Base-by-base conservation (phyloP, 2,329 filamentous ascomycete genomes). In the Bipolaris victoriae region DNA sequence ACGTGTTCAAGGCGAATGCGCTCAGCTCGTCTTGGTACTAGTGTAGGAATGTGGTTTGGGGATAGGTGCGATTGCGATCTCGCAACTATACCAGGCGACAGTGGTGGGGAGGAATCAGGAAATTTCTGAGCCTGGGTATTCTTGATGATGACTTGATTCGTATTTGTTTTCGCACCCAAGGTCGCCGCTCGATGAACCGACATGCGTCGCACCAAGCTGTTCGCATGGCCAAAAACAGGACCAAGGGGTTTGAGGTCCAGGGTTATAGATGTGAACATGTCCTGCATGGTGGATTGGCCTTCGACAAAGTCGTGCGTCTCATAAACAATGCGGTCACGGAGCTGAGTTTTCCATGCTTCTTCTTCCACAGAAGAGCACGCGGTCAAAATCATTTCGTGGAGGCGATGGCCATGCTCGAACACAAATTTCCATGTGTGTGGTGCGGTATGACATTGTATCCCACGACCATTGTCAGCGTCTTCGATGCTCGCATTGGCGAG, bases 371-470 rank as follows among this genome's bases (percentile, higher is more conserved):
- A 81, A 1, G 90, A 94, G 67, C 92, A 97, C 35, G 92, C 94
- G 63, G 90, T 96, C 78, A 97, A 83, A 39, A 97, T 87, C 15
- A 97, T 78, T 76, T 98, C 94, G 72, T 91, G 94, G 51, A 94
- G 81, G 58, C 90, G 87, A 63, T 90, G 85, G 55, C 89, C 83
- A 63, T 86, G 86, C 72, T 95, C 88, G 69, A 98, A 97, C 2
- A 91, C 83, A 10, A 97, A 70, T 73, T 98, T 99, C 94, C 93
- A 98, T 1, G 92, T 95, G 74, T 91, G 91, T 0, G 90, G 88
- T 0, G 91, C 90, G 3, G 90, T 91, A 62, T 95, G 89, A 69
- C 92, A 97, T 80, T 94, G 92, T 7, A 98, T 62, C 72, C 91
- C 91, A 82, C 86, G 84, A 18, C 89, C 88, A 72, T 94, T 93